A percentile compares a stretch with the other conserved stretches of the same genome.
phyloP scores from a whole-genome alignment of 441 rosid genomes.

The Bruguiera hainesii region DNA sequence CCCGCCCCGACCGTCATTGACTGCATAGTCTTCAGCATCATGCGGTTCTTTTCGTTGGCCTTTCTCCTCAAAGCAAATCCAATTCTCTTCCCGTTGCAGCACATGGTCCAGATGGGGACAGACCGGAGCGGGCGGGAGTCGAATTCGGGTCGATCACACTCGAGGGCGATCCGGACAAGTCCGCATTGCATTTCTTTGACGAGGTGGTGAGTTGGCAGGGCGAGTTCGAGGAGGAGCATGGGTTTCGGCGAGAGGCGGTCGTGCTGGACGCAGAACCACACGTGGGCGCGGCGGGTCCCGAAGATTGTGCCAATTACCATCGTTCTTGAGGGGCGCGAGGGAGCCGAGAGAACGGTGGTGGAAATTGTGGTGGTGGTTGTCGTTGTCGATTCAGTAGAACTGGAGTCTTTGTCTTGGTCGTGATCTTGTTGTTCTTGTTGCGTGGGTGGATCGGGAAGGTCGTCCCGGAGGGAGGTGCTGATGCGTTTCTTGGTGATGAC shows the following conservation, averaged over 20 bases:
- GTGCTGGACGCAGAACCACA: constrained; percentile 76
- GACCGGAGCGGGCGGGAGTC: constrained; percentile 54
- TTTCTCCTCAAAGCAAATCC: constrained; percentile 62
- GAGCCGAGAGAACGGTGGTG: constrained; percentile 20
- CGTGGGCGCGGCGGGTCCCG: constrained; percentile 81
- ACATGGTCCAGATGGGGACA: constrained; percentile 66
- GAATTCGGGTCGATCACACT: constrained; percentile 48
- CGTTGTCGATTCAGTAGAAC: constrained; percentile 24
- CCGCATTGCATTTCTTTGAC: constrained; percentile 75
- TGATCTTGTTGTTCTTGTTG: not conserved
- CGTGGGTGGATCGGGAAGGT: constrained; percentile 23
- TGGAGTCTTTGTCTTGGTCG: constrained; percentile 30
- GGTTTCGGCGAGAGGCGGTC: constrained; percentile 71
- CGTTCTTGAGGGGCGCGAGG: constrained; percentile 66
- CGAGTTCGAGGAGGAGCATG: constrained; percentile 66
- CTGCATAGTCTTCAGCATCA: constrained; percentile 62
- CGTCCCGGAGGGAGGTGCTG: constrained; percentile 67
- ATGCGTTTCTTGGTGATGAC: constrained; percentile 53
- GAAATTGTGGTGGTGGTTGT: constrained; percentile 2
- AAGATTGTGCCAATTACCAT: constrained; percentile 85
- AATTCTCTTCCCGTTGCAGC: constrained; percentile 57
- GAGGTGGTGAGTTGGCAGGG: constrained; percentile 56
- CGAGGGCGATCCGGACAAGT: constrained; percentile 70
- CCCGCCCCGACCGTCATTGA: constrained; percentile 80
- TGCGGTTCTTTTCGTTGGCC: constrained; percentile 35